Conservation (phyloP, 1,284 basidiomycete genomes). For the Cystobasidium pallidum region DNA sequence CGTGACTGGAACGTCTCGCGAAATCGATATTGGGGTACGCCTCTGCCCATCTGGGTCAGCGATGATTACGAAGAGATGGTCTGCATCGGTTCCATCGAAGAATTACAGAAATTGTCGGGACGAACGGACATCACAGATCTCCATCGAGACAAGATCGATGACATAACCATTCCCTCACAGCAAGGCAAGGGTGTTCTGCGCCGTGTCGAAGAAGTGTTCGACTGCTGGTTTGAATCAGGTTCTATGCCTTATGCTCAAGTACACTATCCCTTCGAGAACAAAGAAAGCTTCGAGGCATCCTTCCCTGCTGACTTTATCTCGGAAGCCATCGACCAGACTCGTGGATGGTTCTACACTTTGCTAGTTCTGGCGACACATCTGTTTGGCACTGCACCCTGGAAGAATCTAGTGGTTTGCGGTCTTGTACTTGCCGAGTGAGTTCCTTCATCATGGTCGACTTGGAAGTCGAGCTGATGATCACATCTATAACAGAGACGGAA, state of each 20-base stretch:
- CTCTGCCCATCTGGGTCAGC: constrained; percentile 93
- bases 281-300: constrained; percentile 73
- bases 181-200: constrained; percentile 84
- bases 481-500: constrained; percentile 72
- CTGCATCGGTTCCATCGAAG: constrained; percentile 82
- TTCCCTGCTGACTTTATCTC: constrained; percentile 99
- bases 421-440: constrained; percentile 87
- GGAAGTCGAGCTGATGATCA: constrained; percentile 18
- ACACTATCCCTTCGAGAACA: constrained; percentile 98
- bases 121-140: constrained; percentile 84
- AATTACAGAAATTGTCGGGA: constrained; percentile 87
- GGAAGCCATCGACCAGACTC: constrained; percentile 73
- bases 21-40: constrained; percentile 99
- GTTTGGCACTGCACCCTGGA: constrained; percentile 93
- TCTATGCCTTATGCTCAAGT: constrained; percentile 99
- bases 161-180: constrained; percentile 93
- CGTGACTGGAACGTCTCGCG: constrained; percentile 99
- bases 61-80: constrained; percentile 93
- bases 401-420: constrained; percentile 95
- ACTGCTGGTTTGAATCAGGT: constrained; percentile 99
- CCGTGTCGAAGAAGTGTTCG: constrained; percentile 95
- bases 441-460: neutral
- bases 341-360: constrained; percentile 98
- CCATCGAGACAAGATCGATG: constrained; percentile 92
- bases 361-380: constrained; percentile 94